These are phyloP conservation scores for Rubus idaeus DNA, from an alignment of 306 rosid species.

Conservation along the genomic window DNA sequence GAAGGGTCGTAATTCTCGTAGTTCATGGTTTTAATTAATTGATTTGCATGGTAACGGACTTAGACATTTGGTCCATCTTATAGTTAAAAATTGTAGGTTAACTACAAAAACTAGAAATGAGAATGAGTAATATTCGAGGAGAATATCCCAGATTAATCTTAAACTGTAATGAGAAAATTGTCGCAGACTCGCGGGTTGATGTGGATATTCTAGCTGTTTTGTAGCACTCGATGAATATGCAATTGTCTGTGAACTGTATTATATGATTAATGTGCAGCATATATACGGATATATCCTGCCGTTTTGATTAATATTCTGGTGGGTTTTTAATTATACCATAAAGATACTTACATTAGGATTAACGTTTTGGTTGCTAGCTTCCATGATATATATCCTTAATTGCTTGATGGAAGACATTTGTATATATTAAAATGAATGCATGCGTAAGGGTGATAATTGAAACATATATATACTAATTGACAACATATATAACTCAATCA, in stretches of 20 bases:
- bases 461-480: too few species aligned
- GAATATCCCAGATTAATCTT: slow-evolving; percentile 47
- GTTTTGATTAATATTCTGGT: background rate
- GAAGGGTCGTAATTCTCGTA: slow-evolving; percentile 75
- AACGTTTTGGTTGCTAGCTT: too few species aligned
- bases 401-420: too few species aligned
- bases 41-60: background rate
- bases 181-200: slow-evolving; percentile 5
- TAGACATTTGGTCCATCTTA: slow-evolving; percentile 17
- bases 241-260: background rate
- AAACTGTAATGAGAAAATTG: background rate
- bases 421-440: too few species aligned
- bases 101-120: slow-evolving; percentile 23
- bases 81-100: slow-evolving; percentile 10
- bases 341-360: background rate
- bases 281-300: background rate
- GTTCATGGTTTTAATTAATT: slow-evolving; percentile 30
- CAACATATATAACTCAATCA: too few species aligned
- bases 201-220: background rate
- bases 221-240: background rate
- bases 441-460: too few species aligned
- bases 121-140: slow-evolving; percentile 44
- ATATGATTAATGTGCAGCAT: background rate
- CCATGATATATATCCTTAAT: too few species aligned
- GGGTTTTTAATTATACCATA: background rate